Percentiles rank a stretch among this genome's conserved stretches.
phyloP scores from a whole-genome alignment of 2,329 filamentous ascomycete species.

The Nemania sp. region DNA sequence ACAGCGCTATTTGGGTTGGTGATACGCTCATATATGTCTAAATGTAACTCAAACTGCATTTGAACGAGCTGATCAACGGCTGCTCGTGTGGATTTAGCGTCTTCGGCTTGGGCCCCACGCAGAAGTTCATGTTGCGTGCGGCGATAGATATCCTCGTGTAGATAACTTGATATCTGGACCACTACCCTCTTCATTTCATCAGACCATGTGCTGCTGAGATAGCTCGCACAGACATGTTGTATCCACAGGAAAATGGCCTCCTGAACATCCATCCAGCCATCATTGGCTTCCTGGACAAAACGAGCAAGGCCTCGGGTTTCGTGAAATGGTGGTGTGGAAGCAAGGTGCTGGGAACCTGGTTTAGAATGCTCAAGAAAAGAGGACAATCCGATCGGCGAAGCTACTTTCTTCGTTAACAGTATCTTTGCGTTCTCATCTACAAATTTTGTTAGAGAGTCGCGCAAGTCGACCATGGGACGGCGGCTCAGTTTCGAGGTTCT shows the following conservation, averaged over 20 bases:
- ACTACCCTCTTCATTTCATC: slow-evolving; percentile 61
- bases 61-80: slow-evolving; percentile 54
- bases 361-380: slow-evolving; percentile 69
- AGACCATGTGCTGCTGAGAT: slow-evolving; percentile 60
- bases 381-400: slow-evolving; percentile 57
- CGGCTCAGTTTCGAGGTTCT: slow-evolving; percentile 54
- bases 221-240: slow-evolving; percentile 53
- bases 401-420: slow-evolving; percentile 58
- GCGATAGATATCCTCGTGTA: slow-evolving; percentile 58
- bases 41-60: slow-evolving; percentile 65
- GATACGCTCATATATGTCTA: slow-evolving; percentile 64
- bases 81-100: slow-evolving; percentile 29
- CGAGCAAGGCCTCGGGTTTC: slow-evolving; percentile 55
- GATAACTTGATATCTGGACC: slow-evolving; percentile 58
- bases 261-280: slow-evolving; percentile 57
- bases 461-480: slow-evolving; percentile 54
- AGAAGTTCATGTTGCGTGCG: slow-evolving; percentile 51
- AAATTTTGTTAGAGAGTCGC: slow-evolving; percentile 53
- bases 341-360: slow-evolving; percentile 55
- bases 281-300: slow-evolving; percentile 57
- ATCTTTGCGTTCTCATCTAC: slow-evolving; percentile 59
- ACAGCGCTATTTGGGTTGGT: slow-evolving; percentile 61
- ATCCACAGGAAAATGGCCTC: slow-evolving; percentile 66
- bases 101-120: slow-evolving; percentile 24
- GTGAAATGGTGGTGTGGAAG: slow-evolving; percentile 54